Base-by-base conservation (phyloP, 2,329 filamentous ascomycete genomes). In the Coniella lustricola region DNA sequence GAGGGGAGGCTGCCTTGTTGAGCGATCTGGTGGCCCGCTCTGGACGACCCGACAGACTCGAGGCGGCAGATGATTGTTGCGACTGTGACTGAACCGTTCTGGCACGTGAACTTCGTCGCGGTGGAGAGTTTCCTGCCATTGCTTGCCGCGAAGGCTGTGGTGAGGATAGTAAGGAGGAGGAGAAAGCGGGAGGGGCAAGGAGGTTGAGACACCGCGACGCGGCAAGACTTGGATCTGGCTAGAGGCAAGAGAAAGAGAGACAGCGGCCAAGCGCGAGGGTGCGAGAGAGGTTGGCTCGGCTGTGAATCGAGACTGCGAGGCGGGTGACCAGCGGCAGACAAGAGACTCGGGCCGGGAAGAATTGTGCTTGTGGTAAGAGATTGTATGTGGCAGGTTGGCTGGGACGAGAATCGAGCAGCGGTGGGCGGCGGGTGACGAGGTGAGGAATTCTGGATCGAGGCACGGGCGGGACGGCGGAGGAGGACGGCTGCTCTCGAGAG, bases 51-150 rank as follows among this genome's bases (percentile, higher is more conserved):
- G 87, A 90, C 36, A 86, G 83, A 61, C 85, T 85, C 52, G 83
- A 90, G 36, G 88, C 82, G 44, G 85, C 82, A 54, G 86, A 89
- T 55, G 86, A 88, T 60, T 51, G 49, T 13, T 88, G 84, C 34
- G 51, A 81, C 69, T 81, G 79, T 61, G 83, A 78, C 73, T 90
- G 86, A 59, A 82, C 82, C 64, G 78, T 81, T 70, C 88, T 87
- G 73, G 89, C 89, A 77, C 91, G 84, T 68, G 90, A 93, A 63
- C 90, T 95, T 66, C 91, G 87, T 71, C 91, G 85, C 66, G 87
- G 87, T 50, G 50, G 50, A 64, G 85, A 79, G 59, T 71, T 71
- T 63, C 73, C 76, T 74, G 77, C 76, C 77, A 79, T 79, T 73
- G 71, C 72, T 65, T 59, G 62, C 62, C 58, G 60, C 61, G 52